Evolutionary conservation across 2,329 filamentous ascomycete species (phyloP).

Genomic region (Aureobasidium sp.): DNA sequence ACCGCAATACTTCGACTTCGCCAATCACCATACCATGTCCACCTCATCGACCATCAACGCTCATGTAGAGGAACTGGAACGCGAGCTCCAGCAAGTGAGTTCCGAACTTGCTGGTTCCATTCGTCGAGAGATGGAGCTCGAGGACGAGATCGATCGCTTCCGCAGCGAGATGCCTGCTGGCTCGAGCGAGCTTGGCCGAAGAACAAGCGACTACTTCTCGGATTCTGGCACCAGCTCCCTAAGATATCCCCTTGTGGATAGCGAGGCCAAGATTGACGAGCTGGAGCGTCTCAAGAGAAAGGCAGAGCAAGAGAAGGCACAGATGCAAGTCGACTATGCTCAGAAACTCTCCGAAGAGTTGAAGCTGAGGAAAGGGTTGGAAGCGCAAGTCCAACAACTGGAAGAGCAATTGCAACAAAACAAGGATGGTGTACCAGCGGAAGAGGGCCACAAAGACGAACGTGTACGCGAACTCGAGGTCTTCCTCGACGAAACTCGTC

Average conservation of each 20-base stretch:
- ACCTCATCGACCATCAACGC: conserved; percentile 36
- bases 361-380: conserved; percentile 64
- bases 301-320: conserved; percentile 85
- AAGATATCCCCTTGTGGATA: conserved; percentile 60
- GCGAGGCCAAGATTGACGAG: conserved; percentile 54
- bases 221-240: conserved; percentile 86
- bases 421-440: conserved; percentile 17
- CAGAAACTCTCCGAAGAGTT: conserved; percentile 84
- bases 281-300: conserved; percentile 74
- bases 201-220: conserved; percentile 96
- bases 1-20: conserved; percentile 36
- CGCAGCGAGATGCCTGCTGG: conserved; percentile 62
- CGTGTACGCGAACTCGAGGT: conserved; percentile 71
- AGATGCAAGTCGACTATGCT: conserved; percentile 74
- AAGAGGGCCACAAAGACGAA: conserved; percentile 37
- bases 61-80: conserved; percentile 81
- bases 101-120: conserved; percentile 88
- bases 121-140: conserved; percentile 88
- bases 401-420: conserved; percentile 62
- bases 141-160: conserved; percentile 83
- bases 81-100: conserved; percentile 88
- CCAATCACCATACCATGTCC: conserved; percentile 36
- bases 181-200: conserved; percentile 49
- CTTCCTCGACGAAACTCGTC: conserved; percentile 71
- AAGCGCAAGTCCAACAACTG: conserved; percentile 74